Conservation (phyloP, 2,329 filamentous ascomycete species). For the Sporothrix dimorphospora region DNA sequence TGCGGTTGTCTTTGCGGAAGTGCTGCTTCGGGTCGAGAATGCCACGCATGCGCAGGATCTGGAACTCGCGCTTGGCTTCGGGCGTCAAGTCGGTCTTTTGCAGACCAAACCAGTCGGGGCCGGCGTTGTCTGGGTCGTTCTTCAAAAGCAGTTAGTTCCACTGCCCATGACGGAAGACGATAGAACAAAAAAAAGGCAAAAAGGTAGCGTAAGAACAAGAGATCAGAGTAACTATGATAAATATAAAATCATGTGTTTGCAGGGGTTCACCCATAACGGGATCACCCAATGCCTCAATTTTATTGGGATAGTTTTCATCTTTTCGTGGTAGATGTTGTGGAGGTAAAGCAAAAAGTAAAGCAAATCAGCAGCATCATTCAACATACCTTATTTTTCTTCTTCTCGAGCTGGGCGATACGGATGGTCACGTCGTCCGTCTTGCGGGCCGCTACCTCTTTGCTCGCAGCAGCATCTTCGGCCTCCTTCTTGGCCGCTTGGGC, state of each 20-base stretch:
- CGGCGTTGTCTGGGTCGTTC: slow-evolving; percentile 62
- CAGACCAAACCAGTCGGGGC: slow-evolving; percentile 83
- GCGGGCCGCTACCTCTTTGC: slow-evolving; percentile 26
- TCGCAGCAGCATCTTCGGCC: slow-evolving; percentile 26
- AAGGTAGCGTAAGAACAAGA: background rate
- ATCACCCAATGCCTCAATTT: slow-evolving; percentile 73
- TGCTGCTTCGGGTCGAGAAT: slow-evolving; percentile 87
- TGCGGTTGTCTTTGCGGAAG: slow-evolving; percentile 83
- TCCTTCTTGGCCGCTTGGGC: slow-evolving; percentile 30
- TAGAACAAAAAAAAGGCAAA: slow-evolving; percentile 35
- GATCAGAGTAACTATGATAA: slow-evolving; percentile 75
- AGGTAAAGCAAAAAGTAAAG: background rate
- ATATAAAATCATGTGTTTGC: slow-evolving; percentile 61
- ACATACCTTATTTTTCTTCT: slow-evolving; percentile 42
- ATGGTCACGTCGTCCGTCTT: slow-evolving; percentile 37
- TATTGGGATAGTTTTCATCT: slow-evolving; percentile 78
- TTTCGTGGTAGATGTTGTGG: slow-evolving; percentile 42
- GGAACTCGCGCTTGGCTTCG: slow-evolving; percentile 78
- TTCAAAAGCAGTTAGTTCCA: slow-evolving; percentile 28
- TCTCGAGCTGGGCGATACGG: slow-evolving; percentile 38
- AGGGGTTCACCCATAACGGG: slow-evolving; percentile 78
- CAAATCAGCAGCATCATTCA: background rate
- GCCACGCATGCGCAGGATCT: slow-evolving; percentile 85
- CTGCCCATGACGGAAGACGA: slow-evolving; percentile 18
- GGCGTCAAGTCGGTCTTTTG: slow-evolving; percentile 82